Percentiles rank a stretch among this genome's conserved stretches.
Evolutionary conservation across 2,329 filamentous ascomycete species (phyloP).

Genomic region (Corynespora cassiicola): DNA sequence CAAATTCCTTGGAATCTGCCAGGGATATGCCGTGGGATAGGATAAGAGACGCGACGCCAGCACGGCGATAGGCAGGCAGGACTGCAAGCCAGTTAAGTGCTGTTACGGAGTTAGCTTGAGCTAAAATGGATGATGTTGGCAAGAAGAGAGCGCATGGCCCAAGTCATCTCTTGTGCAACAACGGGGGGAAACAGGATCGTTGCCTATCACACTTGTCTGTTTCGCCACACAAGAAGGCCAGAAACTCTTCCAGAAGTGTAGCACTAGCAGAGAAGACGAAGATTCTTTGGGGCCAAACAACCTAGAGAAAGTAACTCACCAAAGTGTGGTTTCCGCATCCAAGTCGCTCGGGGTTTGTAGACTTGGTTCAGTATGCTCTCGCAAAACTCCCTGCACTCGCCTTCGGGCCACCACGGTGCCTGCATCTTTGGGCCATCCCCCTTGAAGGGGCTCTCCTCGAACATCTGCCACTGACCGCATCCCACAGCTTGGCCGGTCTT

Average conservation of each 20-base stretch:
- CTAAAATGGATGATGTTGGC: too few species aligned
- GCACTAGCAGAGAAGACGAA: background rate
- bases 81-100: slow-evolving; percentile 46
- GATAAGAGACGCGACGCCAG: slow-evolving; percentile 44
- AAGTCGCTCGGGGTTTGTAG: slow-evolving; percentile 35
- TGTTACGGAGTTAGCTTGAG: too few species aligned
- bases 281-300: background rate
- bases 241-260: background rate
- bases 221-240: background rate
- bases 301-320: slow-evolving; percentile 21
- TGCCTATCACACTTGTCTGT: background rate
- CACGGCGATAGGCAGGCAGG: slow-evolving; percentile 41
- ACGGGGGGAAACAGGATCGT: background rate
- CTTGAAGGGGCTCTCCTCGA: slow-evolving; percentile 35
- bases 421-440: slow-evolving; percentile 28
- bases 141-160: too few species aligned
- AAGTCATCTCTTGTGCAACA: too few species aligned
- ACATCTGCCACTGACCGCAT: slow-evolving; percentile 41
- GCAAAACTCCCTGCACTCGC: slow-evolving; percentile 39
- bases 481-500: slow-evolving; percentile 28
- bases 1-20: slow-evolving; percentile 41
- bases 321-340: slow-evolving; percentile 43
- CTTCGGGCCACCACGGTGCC: slow-evolving; percentile 45
- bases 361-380: slow-evolving; percentile 41
- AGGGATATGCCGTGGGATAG: slow-evolving; percentile 41